Evolutionary conservation across 257 asterid species (phyloP).

Genomic region (Coffea eugenioides): DNA sequence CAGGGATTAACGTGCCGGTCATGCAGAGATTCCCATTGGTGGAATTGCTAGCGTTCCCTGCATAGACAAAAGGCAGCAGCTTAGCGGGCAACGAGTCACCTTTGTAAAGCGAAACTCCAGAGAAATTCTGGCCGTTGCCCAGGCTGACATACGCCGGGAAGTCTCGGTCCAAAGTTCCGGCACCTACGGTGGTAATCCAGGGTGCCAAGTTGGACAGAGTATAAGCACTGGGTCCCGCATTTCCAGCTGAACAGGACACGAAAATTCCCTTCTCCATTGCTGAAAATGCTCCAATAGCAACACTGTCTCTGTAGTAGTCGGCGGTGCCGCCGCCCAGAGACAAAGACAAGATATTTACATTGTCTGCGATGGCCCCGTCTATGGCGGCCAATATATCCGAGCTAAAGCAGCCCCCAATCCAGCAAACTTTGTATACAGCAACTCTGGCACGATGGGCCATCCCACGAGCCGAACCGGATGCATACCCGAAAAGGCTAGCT

Average conservation of each 20-base stretch:
- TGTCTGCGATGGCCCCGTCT: constrained; percentile 77
- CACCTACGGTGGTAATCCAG: constrained; percentile 93
- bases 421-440: constrained; percentile 76
- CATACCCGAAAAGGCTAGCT: constrained; percentile 77
- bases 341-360: constrained; percentile 64
- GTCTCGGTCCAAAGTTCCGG: constrained; percentile 85
- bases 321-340: constrained; percentile 76
- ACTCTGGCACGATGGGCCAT: constrained; percentile 82
- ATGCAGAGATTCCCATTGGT: constrained; percentile 72
- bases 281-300: constrained; percentile 70
- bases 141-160: constrained; percentile 81
- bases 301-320: constrained; percentile 55
- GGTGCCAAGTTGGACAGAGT: constrained; percentile 76
- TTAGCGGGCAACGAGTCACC: constrained; percentile 39
- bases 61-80: constrained; percentile 70
- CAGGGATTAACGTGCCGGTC: constrained; percentile 61
- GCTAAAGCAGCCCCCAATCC: constrained; percentile 82
- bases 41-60: constrained; percentile 62
- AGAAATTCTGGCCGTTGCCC: constrained; percentile 66
- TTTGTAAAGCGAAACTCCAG: constrained; percentile 68
- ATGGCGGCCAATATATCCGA: constrained; percentile 80
- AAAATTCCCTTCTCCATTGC: constrained; percentile 87
- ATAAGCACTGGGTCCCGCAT: constrained; percentile 62
- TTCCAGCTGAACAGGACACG: constrained; percentile 86
- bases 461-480: constrained; percentile 85